phyloP scores from a whole-genome alignment of 768 basidiomycete genomes.

The Phanerochaete sordida region DNA sequence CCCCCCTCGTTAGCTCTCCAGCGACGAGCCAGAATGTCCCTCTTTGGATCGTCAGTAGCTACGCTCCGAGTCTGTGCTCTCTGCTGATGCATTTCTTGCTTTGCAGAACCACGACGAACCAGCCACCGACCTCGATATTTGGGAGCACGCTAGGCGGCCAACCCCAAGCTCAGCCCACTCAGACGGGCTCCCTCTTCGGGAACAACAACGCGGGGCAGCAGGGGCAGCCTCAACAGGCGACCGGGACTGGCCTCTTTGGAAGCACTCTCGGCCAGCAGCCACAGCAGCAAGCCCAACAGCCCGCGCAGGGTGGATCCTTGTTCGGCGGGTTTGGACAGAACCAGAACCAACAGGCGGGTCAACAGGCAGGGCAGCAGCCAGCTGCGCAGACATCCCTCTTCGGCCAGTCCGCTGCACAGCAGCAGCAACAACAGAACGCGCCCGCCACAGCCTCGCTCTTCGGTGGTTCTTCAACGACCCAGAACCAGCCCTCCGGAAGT shows the following conservation, averaged over 20 bases:
- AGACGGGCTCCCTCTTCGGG: conserved; percentile 22
- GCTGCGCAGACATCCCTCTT: conserved; percentile 21
- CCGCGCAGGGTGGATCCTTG: background rate
- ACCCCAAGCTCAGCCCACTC: conserved; percentile 22
- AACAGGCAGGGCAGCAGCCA: conserved; percentile 18
- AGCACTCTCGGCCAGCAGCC: conserved; percentile 18
- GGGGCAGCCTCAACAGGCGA: conserved; percentile 21
- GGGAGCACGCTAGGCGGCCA: conserved; percentile 20
- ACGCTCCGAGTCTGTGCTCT: no score
- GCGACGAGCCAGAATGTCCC: conserved; percentile 1
- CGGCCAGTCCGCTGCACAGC: conserved; percentile 32
- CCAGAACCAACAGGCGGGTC: conserved; percentile 18
- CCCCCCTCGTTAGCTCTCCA: background rate
- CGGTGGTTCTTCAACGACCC: background rate
- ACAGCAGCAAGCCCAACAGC: conserved; percentile 18
- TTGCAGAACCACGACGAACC: background rate
- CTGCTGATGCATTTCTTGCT: background rate
- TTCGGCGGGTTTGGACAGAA: conserved; percentile 29
- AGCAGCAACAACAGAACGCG: conserved; percentile 18
- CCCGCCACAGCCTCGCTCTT: conserved; percentile 7
- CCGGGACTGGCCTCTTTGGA: conserved; percentile 18
- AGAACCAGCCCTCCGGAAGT: background rate
- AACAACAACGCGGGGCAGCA: conserved; percentile 11
- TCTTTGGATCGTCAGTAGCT: conserved; percentile 12
- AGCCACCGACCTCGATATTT: conserved; percentile 20